Percentiles rank a stretch among this genome's conserved stretches.
phyloP scores from a whole-genome alignment of 1,139 yeast genomes.

The Saccharomyces uvarum region DNA sequence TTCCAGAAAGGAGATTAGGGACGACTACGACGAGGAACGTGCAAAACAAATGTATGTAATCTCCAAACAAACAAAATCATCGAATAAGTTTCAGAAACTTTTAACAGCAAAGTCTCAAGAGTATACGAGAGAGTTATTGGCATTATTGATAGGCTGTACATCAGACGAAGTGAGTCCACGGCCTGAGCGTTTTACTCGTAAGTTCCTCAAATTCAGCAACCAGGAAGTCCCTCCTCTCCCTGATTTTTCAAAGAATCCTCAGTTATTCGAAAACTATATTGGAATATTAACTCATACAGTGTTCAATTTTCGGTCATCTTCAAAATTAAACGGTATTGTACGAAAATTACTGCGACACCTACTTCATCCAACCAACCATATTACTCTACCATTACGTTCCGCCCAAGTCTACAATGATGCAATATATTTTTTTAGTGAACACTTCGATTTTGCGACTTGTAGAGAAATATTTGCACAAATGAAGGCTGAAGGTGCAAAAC shows the following conservation, averaged over 20 bases:
- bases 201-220: constrained; percentile 8
- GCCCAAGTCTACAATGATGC: constrained; percentile 38
- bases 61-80: constrained; percentile 4
- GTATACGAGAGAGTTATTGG: constrained; percentile 20
- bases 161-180: constrained; percentile 5
- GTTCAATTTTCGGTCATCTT: constrained; percentile 31
- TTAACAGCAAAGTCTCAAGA: constrained; percentile 7
- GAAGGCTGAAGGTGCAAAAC: constrained; percentile 31
- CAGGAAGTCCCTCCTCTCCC: constrained; percentile 34
- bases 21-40: constrained; percentile 17
- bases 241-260: constrained; percentile 22
- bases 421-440: constrained; percentile 36
- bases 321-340: constrained; percentile 32
- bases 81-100: constrained; percentile 9
- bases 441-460: constrained; percentile 37
- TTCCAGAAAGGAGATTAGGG: constrained; percentile 16
- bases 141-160: constrained; percentile 18
- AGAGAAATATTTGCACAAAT: constrained; percentile 38
- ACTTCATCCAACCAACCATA: constrained; percentile 36
- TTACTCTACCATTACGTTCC: constrained; percentile 32
- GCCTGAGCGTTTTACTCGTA: constrained; percentile 8
- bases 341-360: constrained; percentile 35
- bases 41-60: constrained; percentile 16
- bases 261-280: constrained; percentile 30
- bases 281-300: constrained; percentile 33